These are phyloP conservation scores for Macrophomina pseudophaseolina DNA, from an alignment of 2,329 filamentous ascomycete species.

Conservation along the genomic window DNA sequence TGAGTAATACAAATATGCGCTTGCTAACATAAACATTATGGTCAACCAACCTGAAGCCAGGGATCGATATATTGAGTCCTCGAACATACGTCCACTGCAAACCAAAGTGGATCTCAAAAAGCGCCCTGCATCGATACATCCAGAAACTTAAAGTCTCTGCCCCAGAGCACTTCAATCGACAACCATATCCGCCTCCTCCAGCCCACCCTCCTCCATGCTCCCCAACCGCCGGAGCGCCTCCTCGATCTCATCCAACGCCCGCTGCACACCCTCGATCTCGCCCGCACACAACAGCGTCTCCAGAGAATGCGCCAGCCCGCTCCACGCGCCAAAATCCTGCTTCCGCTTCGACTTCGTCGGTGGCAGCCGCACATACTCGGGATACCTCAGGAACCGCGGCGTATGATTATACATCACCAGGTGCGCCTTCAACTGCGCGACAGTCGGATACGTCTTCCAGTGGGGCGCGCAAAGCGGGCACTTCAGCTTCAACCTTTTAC, in stretches of 20 bases:
- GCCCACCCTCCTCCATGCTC: neutral
- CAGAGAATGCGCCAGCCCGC: slow-evolving; percentile 23
- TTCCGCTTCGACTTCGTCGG: slow-evolving; percentile 24
- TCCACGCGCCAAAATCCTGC: slow-evolving; percentile 23
- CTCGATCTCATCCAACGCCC: slow-evolving; percentile 22
- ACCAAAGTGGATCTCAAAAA: no score
- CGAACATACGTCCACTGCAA: no score
- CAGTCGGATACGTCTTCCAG: slow-evolving; percentile 18
- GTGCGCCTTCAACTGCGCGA: slow-evolving; percentile 17
- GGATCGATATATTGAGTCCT: no score
- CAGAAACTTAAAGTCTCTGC: neutral
- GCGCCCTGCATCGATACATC: no score
- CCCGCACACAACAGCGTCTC: slow-evolving; percentile 27
- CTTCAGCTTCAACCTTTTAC: neutral
- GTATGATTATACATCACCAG: slow-evolving; percentile 23
- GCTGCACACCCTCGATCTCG: slow-evolving; percentile 23
- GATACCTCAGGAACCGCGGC: slow-evolving; percentile 21
- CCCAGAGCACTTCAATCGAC: slow-evolving; percentile 4
- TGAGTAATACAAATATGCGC: no score
- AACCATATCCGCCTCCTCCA: slow-evolving; percentile 21
- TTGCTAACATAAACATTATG: no score
- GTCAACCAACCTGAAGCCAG: no score
- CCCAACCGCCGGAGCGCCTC: neutral
- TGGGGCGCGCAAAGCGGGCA: slow-evolving; percentile 15
- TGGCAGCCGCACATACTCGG: slow-evolving; percentile 15